These are phyloP conservation scores for Solanum gandarillasii DNA, from an alignment of 257 asterid genomes.

Conservation along the genomic window DNA sequence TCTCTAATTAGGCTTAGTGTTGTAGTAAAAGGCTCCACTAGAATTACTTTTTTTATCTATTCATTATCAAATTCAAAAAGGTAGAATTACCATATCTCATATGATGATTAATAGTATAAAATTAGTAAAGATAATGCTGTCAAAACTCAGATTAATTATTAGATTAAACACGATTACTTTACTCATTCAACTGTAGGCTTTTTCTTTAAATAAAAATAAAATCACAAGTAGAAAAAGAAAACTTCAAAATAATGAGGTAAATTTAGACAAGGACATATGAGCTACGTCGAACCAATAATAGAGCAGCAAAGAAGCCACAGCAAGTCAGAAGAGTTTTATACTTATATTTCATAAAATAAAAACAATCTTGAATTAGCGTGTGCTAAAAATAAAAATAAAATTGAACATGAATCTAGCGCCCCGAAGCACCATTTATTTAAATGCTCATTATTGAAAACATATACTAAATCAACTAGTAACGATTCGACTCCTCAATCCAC, in stretches of 20 bases:
- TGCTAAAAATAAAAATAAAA: too few relatives aligned
- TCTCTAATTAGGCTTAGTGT: neutral
- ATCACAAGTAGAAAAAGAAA: neutral
- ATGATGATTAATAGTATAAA: neutral
- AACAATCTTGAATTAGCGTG: neutral
- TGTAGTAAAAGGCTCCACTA: neutral
- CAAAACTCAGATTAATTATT: neutral
- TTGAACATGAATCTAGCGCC: too few relatives aligned
- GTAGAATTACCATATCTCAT: neutral
- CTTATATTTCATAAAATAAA: neutral
- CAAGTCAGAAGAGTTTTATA: neutral
- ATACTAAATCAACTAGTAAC: neutral
- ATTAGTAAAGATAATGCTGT: neutral
- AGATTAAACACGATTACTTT: neutral
- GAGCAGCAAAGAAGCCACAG: neutral
- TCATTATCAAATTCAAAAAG: neutral
- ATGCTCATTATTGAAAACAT: neutral
- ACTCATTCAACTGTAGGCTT: neutral
- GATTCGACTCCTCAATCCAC: neutral
- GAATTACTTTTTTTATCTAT: neutral
- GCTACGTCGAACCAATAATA: neutral
- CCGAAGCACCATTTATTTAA: too few relatives aligned
- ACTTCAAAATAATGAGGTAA: neutral
- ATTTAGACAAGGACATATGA: neutral
- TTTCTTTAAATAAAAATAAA: neutral